phyloP scores from a whole-genome alignment of 2,329 filamentous ascomycete species.

The Lachnellula occidentalis region DNA sequence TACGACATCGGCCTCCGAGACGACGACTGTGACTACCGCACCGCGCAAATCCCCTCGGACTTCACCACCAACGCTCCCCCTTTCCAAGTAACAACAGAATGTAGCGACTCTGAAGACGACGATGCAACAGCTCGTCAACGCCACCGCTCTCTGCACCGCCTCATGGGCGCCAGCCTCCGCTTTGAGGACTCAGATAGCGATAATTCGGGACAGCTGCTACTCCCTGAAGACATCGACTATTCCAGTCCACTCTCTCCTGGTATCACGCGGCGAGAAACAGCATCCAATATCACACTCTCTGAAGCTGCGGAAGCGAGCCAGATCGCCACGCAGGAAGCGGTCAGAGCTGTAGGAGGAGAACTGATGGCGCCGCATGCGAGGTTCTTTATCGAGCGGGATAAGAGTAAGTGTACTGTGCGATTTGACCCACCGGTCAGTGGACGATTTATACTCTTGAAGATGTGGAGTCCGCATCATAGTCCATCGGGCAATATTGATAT shows the following conservation, averaged over 20 bases:
- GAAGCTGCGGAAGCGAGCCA: slow-evolving; percentile 33
- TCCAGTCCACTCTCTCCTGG: not conserved
- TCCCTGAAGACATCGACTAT: not conserved
- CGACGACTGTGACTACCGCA: slow-evolving; percentile 37
- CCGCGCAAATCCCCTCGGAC: slow-evolving; percentile 52
- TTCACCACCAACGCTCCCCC: slow-evolving; percentile 44
- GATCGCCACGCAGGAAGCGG: slow-evolving; percentile 51
- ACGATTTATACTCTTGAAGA: slow-evolving; percentile 79
- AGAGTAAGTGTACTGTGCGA: slow-evolving; percentile 78
- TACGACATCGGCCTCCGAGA: slow-evolving; percentile 37
- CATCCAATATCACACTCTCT: slow-evolving; percentile 29
- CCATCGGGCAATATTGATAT: slow-evolving; percentile 75
- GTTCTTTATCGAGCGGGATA: slow-evolving; percentile 78
- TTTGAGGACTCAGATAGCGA: slow-evolving; percentile 40
- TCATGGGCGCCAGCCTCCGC: slow-evolving; percentile 42
- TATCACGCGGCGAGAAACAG: slow-evolving; percentile 24
- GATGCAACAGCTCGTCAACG: slow-evolving; percentile 11
- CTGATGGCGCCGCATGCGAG: slow-evolving; percentile 68
- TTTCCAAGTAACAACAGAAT: slow-evolving; percentile 54
- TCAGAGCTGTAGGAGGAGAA: slow-evolving; percentile 51
- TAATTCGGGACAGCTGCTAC: not conserved
- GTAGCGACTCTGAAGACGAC: slow-evolving; percentile 54
- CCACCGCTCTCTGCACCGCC: slow-evolving; percentile 45
- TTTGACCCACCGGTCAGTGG: slow-evolving; percentile 81
- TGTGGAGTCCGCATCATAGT: slow-evolving; percentile 74